Evolutionary conservation across 2,329 filamentous ascomycete species (phyloP).

Genomic region (Xenosphaeropsis pyriputrescens): DNA sequence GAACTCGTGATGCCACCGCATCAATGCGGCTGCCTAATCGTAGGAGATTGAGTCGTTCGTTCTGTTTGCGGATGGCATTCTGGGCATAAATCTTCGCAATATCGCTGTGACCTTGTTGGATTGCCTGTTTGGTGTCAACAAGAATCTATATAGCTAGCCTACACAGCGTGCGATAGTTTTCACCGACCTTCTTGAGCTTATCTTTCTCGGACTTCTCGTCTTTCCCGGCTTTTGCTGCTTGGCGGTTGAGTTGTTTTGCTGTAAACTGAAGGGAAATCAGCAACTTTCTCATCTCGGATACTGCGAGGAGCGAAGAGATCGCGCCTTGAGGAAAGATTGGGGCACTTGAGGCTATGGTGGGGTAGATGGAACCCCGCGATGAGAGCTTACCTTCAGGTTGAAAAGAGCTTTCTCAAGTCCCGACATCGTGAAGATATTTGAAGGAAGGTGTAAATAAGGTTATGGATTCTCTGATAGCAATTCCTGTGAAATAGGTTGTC

Average conservation of each 20-base stretch:
- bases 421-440: conserved; percentile 28
- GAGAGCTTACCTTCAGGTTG: conserved; percentile 37
- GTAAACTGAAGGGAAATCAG: conserved; percentile 30
- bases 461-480: neutral
- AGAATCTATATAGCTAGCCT: neutral
- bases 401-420: conserved; percentile 46
- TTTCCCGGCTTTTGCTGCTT: conserved; percentile 45
- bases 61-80: conserved; percentile 48
- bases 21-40: conserved; percentile 41
- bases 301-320: too few species aligned
- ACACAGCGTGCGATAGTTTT: neutral
- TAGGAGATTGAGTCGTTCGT: conserved; percentile 44
- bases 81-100: conserved; percentile 49
- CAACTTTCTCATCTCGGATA: conserved; percentile 1
- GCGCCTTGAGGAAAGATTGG: too few species aligned
- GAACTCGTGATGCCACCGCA: conserved; percentile 41
- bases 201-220: conserved; percentile 45
- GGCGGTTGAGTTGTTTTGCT: conserved; percentile 45
- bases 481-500: too few species aligned
- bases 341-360: conserved; percentile 1
- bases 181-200: conserved; percentile 40
- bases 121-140: conserved; percentile 25
- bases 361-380: neutral
- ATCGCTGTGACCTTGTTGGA: conserved; percentile 42
- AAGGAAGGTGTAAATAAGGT: neutral